Evolutionary conservation across 495 filamentous ascomycete genomes (phyloP).

Genomic region (Darksidea phi): DNA sequence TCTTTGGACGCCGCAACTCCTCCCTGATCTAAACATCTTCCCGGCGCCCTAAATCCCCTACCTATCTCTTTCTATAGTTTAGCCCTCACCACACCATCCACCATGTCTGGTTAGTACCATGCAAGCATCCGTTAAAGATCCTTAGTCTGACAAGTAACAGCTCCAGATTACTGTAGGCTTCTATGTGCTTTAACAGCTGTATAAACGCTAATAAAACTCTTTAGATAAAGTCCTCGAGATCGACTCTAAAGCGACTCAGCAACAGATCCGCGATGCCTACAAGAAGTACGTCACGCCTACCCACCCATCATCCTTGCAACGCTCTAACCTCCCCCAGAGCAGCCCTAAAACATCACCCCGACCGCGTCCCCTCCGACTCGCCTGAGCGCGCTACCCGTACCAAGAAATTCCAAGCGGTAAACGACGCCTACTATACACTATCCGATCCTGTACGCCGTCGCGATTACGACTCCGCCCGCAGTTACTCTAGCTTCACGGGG

Average conservation of each 20-base stretch:
- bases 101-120: slow-evolving; percentile 25
- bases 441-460: slow-evolving; percentile 75
- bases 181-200: background rate
- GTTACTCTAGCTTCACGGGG: slow-evolving; percentile 46
- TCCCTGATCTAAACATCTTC: background rate
- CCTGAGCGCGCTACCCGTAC: slow-evolving; percentile 82
- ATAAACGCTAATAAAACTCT: background rate
- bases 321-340: slow-evolving; percentile 54
- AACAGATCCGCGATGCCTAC: slow-evolving; percentile 92
- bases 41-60: background rate
- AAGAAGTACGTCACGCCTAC: slow-evolving; percentile 60
- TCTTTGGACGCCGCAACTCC: background rate
- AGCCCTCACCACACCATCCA: background rate
- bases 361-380: slow-evolving; percentile 81
- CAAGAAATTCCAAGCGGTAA: slow-evolving; percentile 89
- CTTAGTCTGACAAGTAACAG: slow-evolving; percentile 27
- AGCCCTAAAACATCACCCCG: slow-evolving; percentile 91
- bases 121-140: background rate
- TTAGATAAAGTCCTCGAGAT: slow-evolving; percentile 68
- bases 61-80: background rate
- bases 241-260: slow-evolving; percentile 66
- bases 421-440: slow-evolving; percentile 97
- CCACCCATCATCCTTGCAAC: background rate
- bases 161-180: slow-evolving; percentile 38
- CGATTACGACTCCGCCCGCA: slow-evolving; percentile 80